phyloP scores from a whole-genome alignment of 2,329 filamentous ascomycete species.

The Epichloe typhina region DNA sequence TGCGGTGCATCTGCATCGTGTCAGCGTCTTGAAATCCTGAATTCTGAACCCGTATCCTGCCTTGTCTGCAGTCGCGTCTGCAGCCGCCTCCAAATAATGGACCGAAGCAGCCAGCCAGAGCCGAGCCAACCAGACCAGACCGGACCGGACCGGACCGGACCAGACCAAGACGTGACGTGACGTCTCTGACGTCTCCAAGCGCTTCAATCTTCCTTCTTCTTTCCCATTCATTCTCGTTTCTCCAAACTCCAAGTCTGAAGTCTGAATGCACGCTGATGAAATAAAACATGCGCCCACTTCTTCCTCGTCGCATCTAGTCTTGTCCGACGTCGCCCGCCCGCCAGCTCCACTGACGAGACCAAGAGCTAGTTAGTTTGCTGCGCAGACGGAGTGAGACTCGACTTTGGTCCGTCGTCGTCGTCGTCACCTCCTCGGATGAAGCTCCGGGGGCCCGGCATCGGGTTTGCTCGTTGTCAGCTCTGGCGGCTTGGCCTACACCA shows the following conservation, averaged over 20 bases:
- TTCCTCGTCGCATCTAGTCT: neutral
- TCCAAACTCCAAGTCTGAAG: no score
- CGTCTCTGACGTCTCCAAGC: no score
- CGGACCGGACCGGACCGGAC: no score
- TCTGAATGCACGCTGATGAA: neutral
- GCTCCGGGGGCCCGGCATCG: neutral
- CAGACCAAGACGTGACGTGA: no score
- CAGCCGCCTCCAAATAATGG: neutral
- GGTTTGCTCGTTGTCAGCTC: neutral
- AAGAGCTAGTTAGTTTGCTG: neutral
- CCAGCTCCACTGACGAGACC: neutral
- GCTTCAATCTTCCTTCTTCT: neutral
- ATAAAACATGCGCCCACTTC: neutral
- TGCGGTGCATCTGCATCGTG: neutral
- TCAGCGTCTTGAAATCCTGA: neutral
- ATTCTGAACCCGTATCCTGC: no score
- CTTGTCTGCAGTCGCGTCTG: neutral
- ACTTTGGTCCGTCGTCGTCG: neutral
- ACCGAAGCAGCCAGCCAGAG: neutral
- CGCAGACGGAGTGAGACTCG: neutral
- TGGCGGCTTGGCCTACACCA: neutral
- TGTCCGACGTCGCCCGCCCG: neutral
- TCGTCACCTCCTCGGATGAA: neutral
- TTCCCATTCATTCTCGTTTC: neutral
- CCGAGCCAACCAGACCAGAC: neutral